phyloP scores from a whole-genome alignment of 805 yeast species.

The Cyberlindnera galapagoensis region DNA sequence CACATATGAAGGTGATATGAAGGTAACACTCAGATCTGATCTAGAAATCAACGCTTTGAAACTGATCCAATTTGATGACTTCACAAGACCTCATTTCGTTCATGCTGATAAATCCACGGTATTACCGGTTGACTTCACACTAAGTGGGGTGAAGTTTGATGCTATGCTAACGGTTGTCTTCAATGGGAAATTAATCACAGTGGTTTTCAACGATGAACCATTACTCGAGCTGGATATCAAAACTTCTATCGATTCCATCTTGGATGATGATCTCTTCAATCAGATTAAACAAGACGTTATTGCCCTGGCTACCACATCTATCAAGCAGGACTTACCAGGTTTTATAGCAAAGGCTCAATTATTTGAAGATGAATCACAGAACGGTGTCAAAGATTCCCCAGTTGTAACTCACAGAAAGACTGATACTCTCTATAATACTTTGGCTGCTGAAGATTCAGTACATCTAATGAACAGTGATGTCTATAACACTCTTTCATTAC shows the following conservation, averaged over 20 bases:
- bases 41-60: slow-evolving; percentile 22
- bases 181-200: slow-evolving; percentile 16
- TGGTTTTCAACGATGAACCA: slow-evolving; percentile 23
- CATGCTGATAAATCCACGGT: slow-evolving; percentile 19
- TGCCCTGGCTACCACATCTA: slow-evolving; percentile 11
- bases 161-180: slow-evolving; percentile 18
- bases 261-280: slow-evolving; percentile 20
- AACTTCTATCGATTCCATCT: slow-evolving; percentile 22
- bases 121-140: slow-evolving; percentile 21
- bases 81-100: slow-evolving; percentile 23
- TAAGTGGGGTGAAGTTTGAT: slow-evolving; percentile 15
- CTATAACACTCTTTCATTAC: slow-evolving; percentile 19
- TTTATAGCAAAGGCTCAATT: slow-evolving; percentile 12
- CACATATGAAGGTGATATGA: slow-evolving; percentile 18
- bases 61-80: slow-evolving; percentile 21
- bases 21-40: slow-evolving; percentile 14
- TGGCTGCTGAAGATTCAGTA: not conserved
- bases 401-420: not conserved
- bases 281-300: slow-evolving; percentile 18
- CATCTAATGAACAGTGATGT: slow-evolving; percentile 4
- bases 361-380: slow-evolving; percentile 7
- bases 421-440: slow-evolving; percentile 1
- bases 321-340: slow-evolving; percentile 22
- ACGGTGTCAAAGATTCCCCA: not conserved
- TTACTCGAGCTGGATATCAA: slow-evolving; percentile 17